phyloP scores from a whole-genome alignment of 2,329 filamentous ascomycete species.

The Dissoconium aciculare region DNA sequence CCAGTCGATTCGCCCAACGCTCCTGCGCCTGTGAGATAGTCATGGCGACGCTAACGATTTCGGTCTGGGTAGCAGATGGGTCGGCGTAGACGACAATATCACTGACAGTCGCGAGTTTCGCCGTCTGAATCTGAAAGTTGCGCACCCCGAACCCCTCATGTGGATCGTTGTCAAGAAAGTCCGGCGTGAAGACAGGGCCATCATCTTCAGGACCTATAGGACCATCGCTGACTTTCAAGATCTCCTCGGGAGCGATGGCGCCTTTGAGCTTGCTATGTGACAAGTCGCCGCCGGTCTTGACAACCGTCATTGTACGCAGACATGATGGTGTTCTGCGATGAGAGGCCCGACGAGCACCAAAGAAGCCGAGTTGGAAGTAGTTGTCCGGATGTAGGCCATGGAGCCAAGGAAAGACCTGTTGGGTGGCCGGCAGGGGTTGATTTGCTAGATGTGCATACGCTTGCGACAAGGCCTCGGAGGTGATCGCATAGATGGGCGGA shows the following conservation, averaged over 20 bases:
- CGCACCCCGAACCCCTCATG: constrained; percentile 83
- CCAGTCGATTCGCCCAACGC: constrained; percentile 54
- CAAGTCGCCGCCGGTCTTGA: constrained; percentile 79
- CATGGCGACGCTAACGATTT: constrained; percentile 49
- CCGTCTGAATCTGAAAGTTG: constrained; percentile 92
- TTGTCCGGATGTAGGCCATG: constrained; percentile 86
- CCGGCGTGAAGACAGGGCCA: constrained; percentile 28
- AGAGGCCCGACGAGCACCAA: constrained; percentile 60
- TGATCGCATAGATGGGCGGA: constrained; percentile 57
- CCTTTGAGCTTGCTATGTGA: constrained; percentile 65
- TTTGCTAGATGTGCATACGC: constrained; percentile 63
- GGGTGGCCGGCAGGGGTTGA: constrained; percentile 69
- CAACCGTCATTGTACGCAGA: constrained; percentile 64
- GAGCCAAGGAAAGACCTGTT: constrained; percentile 88
- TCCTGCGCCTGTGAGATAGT: constrained; percentile 61
- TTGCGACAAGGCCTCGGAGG: constrained; percentile 49
- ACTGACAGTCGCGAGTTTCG: constrained; percentile 73
- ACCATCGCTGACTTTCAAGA: too few species aligned
- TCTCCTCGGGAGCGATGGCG: constrained; percentile 66
- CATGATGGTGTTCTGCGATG: constrained; percentile 58
- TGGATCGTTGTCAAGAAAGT: constrained; percentile 75
- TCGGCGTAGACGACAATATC: constrained; percentile 90
- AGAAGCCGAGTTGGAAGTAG: constrained; percentile 77
- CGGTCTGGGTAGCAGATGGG: constrained; percentile 44
- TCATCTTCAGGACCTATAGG: too few species aligned